Percentiles rank a stretch among this genome's conserved stretches.
Conservation (phyloP, 2,329 filamentous ascomycete genomes). For the Intubia oerlemansii region DNA sequence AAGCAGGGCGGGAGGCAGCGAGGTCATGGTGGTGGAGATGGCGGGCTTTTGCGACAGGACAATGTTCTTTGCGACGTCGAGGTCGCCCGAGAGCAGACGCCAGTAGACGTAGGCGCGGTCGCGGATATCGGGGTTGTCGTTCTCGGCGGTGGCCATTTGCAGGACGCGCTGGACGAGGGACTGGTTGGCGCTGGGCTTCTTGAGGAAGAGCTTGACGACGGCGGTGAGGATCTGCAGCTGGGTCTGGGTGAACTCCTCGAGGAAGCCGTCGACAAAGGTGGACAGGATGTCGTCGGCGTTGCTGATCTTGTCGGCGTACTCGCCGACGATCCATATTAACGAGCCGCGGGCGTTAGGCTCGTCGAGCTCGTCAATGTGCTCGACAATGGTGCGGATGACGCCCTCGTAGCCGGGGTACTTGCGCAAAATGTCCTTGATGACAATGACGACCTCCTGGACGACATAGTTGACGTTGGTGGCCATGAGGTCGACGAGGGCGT, state of each 20-base stretch:
- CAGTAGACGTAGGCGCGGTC: conserved; percentile 97
- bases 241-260: conserved; percentile 96
- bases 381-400: conserved; percentile 87
- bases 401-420: conserved; percentile 97
- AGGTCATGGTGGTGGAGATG: conserved; percentile 85
- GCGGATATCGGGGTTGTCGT: conserved; percentile 92
- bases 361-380: conserved; percentile 92
- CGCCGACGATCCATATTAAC: conserved; percentile 95
- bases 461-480: conserved; percentile 98
- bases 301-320: conserved; percentile 97
- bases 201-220: conserved; percentile 91
- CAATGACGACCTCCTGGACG: conserved; percentile 94
- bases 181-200: conserved; percentile 85
- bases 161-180: conserved; percentile 84
- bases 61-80: conserved; percentile 79
- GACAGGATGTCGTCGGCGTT: conserved; percentile 91
- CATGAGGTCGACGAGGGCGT: conserved; percentile 80
- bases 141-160: conserved; percentile 79
- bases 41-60: conserved; percentile 86
- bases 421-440: conserved; percentile 95
- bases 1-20: conserved; percentile 60
- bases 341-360: conserved; percentile 80
- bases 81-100: conserved; percentile 82
- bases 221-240: conserved; percentile 94
- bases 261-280: conserved; percentile 82